A percentile compares a stretch with the other conserved stretches of the same genome.
Evolutionary conservation across 495 filamentous ascomycete genomes (phyloP).

Genomic region (Opeltia flavorubescens): DNA sequence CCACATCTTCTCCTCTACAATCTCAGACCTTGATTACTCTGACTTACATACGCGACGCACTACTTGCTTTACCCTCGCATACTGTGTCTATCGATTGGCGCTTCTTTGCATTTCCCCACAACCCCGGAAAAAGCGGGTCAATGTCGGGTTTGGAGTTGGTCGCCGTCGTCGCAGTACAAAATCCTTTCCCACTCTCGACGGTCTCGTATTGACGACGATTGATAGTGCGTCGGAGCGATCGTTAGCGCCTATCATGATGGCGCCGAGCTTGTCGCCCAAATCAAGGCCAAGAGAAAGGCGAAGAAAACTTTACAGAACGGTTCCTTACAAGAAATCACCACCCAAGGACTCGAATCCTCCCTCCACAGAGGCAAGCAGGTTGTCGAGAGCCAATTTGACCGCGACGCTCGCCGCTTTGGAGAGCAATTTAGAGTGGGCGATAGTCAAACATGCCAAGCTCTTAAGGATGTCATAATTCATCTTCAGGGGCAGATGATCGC

Average conservation of each 20-base stretch:
- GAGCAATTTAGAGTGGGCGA: slow-evolving; percentile 26
- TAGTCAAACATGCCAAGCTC: slow-evolving; percentile 23
- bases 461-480: slow-evolving; percentile 32
- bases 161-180: slow-evolving; percentile 24
- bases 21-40: too few relatives aligned
- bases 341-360: slow-evolving; percentile 23
- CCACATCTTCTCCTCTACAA: too few relatives aligned
- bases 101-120: neutral
- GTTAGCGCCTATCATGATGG: slow-evolving; percentile 32
- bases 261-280: slow-evolving; percentile 20
- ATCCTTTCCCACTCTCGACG: too few relatives aligned
- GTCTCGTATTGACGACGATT: too few relatives aligned
- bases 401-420: slow-evolving; percentile 19
- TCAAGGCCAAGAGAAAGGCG: slow-evolving; percentile 24
- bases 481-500: slow-evolving; percentile 30
- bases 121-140: neutral
- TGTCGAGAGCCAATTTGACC: slow-evolving; percentile 21
- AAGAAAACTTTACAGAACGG: slow-evolving; percentile 11
- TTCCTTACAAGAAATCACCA: slow-evolving; percentile 2
- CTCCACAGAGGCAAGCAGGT: slow-evolving; percentile 18
- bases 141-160: slow-evolving; percentile 16
- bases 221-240: slow-evolving; percentile 29
- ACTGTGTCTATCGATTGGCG: too few relatives aligned
- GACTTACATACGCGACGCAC: too few relatives aligned
- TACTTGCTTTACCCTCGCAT: too few relatives aligned